Conservation (phyloP, 257 asterid genomes). For the Solanum pinnatisectum region DNA sequence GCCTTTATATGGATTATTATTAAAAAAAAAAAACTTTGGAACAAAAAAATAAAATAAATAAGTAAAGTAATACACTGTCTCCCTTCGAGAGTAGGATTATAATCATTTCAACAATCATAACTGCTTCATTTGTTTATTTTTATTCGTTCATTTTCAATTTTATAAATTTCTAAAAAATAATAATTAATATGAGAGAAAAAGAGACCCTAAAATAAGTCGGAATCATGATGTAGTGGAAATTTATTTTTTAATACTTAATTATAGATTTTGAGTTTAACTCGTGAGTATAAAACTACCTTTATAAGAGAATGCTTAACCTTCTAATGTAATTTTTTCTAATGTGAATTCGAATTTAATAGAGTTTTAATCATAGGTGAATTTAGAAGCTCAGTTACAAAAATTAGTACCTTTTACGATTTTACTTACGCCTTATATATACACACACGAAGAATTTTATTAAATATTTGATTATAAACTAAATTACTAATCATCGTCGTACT, state of each 20-base stretch:
- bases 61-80: background rate
- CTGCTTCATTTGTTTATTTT: background rate
- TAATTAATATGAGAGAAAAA: no score
- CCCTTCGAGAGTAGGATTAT: background rate
- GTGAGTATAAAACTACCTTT: background rate
- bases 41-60: background rate
- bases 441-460: background rate
- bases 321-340: background rate
- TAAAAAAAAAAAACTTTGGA: background rate
- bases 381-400: background rate
- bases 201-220: background rate
- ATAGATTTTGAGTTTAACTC: background rate
- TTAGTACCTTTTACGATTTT: background rate
- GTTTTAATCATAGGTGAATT: background rate
- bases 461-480: background rate
- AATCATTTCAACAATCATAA: accelerated
- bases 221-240: no score
- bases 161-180: background rate
- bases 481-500: no score
- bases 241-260: background rate
- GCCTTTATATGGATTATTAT: background rate
- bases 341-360: background rate
- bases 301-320: background rate
- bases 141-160: no score
- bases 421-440: no score